These are phyloP conservation scores for Aurantiochytrium sp. DNA, from an alignment of 108 stramenopile species.

Conservation along the genomic window DNA sequence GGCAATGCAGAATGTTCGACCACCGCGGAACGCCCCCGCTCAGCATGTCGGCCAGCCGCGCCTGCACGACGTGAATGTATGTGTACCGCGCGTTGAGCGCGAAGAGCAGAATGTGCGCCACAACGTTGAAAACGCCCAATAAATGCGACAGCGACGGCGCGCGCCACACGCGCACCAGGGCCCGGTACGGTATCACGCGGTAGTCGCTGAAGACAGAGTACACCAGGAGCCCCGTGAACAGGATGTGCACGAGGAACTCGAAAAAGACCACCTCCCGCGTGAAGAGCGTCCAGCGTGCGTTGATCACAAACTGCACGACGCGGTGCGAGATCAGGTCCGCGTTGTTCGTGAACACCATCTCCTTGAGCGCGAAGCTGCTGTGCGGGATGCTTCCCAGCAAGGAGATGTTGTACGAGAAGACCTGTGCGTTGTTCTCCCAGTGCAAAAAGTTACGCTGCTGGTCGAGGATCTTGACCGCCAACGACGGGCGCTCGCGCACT, in stretches of 20 bases:
- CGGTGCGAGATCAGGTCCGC: constrained; percentile 2
- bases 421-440: neutral
- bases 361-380: constrained; percentile 7
- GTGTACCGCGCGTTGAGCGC: neutral
- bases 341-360: neutral
- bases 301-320: neutral
- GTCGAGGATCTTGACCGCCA: neutral
- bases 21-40: neutral
- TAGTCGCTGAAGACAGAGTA: neutral
- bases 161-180: neutral
- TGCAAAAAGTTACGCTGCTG: constrained; percentile 3
- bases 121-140: neutral
- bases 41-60: neutral
- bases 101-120: neutral
- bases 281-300: neutral
- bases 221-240: neutral
- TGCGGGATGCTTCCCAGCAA: neutral
- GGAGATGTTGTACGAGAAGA: constrained; percentile 14
- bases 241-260: constrained; percentile 6
- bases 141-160: neutral
- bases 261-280: constrained; percentile 18
- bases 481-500: neutral
- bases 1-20: neutral
- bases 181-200: neutral
- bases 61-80: constrained; percentile 5